Base-by-base conservation (phyloP, 495 filamentous ascomycete species). In the Bacidia rubella region DNA sequence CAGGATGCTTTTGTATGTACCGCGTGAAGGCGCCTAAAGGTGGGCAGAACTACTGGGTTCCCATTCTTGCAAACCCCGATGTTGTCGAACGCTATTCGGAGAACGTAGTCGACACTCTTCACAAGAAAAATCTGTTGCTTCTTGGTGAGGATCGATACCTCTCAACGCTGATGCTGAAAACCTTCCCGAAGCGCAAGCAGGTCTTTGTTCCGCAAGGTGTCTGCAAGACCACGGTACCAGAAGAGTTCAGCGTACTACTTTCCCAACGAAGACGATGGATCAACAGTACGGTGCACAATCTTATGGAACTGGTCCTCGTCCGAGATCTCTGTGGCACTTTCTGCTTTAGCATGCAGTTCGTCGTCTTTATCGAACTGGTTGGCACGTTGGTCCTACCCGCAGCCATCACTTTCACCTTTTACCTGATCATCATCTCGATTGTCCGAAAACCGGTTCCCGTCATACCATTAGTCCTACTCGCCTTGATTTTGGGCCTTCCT, bases 1-100 rank as follows among this genome's bases (percentile, higher is more conserved):
- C 93, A 2, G 93, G 93, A 45, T 99, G 93, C 74, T 99, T 99
- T 81, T 95, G 88, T 74, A 99, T 99, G 93, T 99, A 99, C 70
- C 85, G 93, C 58, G 95, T 99, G 77, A 99, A 99, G 68, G 85
- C 92, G 2, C 93, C 93, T 44, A 99, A 99, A 70, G 92, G 92
- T 29, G 93, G 86, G 15, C 87, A 96, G 66, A 96, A 97, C 68
- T 97, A 95, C 69, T 99, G 92, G 93, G 93, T 99, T 9, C 93
- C 93, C 15, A 97, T 99, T 61, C 77, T 99, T 47, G 93, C 93
- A 54, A 99, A 97, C 65, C 93, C 93, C 17, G 93, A 99, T 63
- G 85, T 99, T 23, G 93, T 99, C 46, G 93, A 97, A 68, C 93
- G 97, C 66, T 99, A 99, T 65, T 97, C 92, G 0, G 93, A 99